A percentile compares a stretch with the other conserved stretches of the same genome.
Conservation (phyloP, 129 eudicot species). For the Pseudognaphalium luteoalbum region DNA sequence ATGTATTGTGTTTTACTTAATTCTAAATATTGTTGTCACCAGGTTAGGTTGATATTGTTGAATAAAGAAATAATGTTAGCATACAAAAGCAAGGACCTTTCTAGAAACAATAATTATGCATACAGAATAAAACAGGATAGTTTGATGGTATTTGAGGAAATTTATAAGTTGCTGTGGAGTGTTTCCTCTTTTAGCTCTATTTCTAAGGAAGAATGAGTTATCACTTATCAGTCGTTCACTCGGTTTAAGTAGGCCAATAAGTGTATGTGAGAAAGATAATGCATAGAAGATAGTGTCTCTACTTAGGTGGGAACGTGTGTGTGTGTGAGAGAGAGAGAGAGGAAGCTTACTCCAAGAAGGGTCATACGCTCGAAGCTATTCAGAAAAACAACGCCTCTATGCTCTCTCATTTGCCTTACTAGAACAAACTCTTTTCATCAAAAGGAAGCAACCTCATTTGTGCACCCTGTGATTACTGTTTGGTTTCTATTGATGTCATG, state of each 20-base stretch:
- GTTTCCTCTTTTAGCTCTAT: not conserved
- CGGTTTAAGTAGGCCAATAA: not conserved
- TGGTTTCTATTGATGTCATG: no score
- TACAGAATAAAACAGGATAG: no score
- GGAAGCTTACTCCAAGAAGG: no score
- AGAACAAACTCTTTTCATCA: no score
- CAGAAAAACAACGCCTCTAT: no score
- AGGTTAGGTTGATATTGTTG: not conserved
- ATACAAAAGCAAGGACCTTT: not conserved
- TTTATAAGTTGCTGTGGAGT: not conserved
- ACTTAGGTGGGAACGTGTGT: not conserved
- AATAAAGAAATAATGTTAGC: not conserved
- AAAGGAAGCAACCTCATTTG: no score
- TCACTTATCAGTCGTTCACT: conserved; percentile 2
- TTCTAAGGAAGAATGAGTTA: not conserved
- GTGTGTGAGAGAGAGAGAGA: no score
- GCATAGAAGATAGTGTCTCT: not conserved
- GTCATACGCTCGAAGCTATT: no score
- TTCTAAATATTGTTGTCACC: not conserved
- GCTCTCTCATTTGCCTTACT: no score
- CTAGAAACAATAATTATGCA: no score
- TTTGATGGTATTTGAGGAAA: not conserved
- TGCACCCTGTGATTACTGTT: no score
- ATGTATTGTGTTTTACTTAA: not conserved
- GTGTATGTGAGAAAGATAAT: not conserved